phyloP scores from a whole-genome alignment of 2,329 filamentous ascomycete genomes.

The Colletotrichum sp. region DNA sequence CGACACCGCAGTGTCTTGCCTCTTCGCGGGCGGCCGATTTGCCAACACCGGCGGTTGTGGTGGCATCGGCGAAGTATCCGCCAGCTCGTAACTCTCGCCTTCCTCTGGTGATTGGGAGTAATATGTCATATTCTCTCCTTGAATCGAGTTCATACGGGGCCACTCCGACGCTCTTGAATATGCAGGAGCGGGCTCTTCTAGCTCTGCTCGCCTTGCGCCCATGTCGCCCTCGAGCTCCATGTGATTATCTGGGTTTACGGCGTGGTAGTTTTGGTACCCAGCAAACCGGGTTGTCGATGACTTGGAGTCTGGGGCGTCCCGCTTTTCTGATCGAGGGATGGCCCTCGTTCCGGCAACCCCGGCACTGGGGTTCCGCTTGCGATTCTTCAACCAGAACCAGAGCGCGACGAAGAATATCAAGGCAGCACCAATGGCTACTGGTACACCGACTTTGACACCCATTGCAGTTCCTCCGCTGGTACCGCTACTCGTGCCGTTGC shows the following conservation, averaged over 20 bases:
- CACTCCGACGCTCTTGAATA: slow-evolving; percentile 8
- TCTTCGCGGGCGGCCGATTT: neutral
- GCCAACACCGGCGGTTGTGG: neutral
- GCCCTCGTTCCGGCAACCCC: neutral
- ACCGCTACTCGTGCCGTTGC: neutral
- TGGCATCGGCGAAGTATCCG: slow-evolving; percentile 5
- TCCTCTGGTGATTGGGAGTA: neutral
- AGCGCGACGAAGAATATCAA: neutral
- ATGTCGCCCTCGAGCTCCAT: slow-evolving; percentile 16
- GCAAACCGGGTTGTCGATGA: slow-evolving; percentile 11
- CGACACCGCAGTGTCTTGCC: slow-evolving; percentile 1
- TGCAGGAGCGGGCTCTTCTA: slow-evolving; percentile 1
- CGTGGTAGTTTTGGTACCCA: neutral
- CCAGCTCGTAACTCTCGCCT: slow-evolving; percentile 13
- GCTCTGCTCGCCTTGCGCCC: neutral
- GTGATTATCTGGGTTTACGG: neutral
- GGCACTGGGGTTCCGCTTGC: neutral
- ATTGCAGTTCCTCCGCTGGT: neutral
- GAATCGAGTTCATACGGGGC: slow-evolving; percentile 14
- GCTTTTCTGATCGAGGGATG: slow-evolving; percentile 16
- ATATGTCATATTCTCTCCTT: slow-evolving; percentile 2
- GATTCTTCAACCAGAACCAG: slow-evolving; percentile 14
- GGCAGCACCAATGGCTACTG: slow-evolving; percentile 1
- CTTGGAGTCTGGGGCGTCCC: slow-evolving; percentile 12
- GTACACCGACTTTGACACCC: slow-evolving; percentile 5